phyloP scores from a whole-genome alignment of 495 filamentous ascomycete species.

The Bathelium albidoporum region DNA sequence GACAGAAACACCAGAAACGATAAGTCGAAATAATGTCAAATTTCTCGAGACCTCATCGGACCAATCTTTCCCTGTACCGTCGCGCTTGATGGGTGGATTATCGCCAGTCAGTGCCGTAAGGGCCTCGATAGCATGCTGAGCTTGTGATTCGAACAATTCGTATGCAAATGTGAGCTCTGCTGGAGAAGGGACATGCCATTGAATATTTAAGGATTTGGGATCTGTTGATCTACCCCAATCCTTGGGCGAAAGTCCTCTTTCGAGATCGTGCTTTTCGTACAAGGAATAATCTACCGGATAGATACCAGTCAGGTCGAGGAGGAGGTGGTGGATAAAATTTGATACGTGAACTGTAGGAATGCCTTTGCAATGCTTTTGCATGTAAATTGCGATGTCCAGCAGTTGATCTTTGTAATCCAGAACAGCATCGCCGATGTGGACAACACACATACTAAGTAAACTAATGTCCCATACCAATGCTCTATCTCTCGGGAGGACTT shows the following conservation, averaged over 20 bases:
- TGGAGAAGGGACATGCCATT: conserved; percentile 76
- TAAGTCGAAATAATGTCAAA: conserved; percentile 70
- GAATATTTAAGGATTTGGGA: conserved; percentile 65
- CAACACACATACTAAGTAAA: conserved; percentile 96
- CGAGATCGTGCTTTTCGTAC: conserved; percentile 59
- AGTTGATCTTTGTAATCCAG: conserved; percentile 79
- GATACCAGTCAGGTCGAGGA: conserved; percentile 90
- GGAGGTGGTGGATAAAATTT: conserved; percentile 95
- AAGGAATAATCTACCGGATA: conserved; percentile 83
- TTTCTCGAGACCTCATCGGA: conserved; percentile 91
- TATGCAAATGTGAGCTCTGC: conserved; percentile 82
- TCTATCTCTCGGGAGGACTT: conserved; percentile 85
- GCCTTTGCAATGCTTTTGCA: conserved; percentile 89
- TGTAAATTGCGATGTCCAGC: conserved; percentile 83
- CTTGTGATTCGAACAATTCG: conserved; percentile 73
- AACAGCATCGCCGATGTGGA: conserved; percentile 85
- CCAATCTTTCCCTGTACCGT: conserved; percentile 96
- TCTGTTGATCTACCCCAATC: conserved; percentile 71
- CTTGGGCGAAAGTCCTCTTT: conserved; percentile 46
- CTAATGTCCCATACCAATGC: conserved; percentile 95
- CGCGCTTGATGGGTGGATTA: conserved; percentile 74
- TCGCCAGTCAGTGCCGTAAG: conserved; percentile 68
- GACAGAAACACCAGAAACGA: conserved; percentile 77
- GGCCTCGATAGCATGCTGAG: conserved; percentile 53
- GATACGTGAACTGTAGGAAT: conserved; percentile 91